phyloP scores from a whole-genome alignment of 345 rosid species.

The Eucalyptus albens region DNA sequence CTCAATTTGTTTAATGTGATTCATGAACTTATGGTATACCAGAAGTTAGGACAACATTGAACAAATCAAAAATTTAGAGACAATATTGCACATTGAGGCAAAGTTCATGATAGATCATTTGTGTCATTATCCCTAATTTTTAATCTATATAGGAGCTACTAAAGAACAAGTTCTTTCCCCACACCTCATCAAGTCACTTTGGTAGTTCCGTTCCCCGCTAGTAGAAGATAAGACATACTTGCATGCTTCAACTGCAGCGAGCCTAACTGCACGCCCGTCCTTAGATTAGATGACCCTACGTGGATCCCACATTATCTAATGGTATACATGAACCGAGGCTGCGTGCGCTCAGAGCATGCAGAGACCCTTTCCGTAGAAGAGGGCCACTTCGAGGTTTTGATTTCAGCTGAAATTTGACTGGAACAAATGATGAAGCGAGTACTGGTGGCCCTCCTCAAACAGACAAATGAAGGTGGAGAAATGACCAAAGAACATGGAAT shows the following conservation, averaged over 20 bases:
- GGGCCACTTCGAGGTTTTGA: not conserved
- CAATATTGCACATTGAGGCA: accelerated
- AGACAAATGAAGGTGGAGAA: not conserved
- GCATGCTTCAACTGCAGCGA: not conserved
- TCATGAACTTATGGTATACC: accelerated
- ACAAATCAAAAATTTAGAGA: accelerated
- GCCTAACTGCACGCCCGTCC: not conserved
- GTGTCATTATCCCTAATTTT: not conserved
- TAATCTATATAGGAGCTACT: not conserved
- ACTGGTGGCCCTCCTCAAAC: not conserved
- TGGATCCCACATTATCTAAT: not conserved
- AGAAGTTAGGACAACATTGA: accelerated
- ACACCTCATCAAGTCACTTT: not conserved
- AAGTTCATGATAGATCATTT: not conserved
- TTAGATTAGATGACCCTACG: not conserved
- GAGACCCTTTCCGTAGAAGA: not conserved
- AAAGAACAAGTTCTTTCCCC: not conserved
- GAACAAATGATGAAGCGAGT: not conserved
- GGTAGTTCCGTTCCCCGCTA: not conserved
- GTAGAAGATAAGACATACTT: not conserved
- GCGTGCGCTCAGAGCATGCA: not conserved
- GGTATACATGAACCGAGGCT: not conserved
- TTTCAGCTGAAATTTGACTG: not conserved
- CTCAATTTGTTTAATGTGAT: too few species aligned
- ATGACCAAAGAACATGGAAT: not conserved